These are phyloP conservation scores for Volvox carteri DNA, from an alignment of 163 green algal genomes.

Conservation along the genomic window DNA sequence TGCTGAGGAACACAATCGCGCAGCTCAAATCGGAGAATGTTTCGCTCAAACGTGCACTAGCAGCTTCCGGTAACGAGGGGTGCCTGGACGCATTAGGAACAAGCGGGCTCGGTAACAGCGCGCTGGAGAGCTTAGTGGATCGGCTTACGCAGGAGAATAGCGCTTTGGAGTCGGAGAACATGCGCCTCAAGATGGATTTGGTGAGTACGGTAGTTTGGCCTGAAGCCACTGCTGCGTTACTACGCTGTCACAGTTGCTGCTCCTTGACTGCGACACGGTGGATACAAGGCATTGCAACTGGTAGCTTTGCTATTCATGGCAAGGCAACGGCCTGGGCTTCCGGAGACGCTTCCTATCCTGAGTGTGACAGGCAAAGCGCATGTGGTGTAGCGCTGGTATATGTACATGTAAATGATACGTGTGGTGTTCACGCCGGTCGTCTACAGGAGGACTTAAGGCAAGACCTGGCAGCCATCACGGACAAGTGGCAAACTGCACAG, in stretches of 20 bases:
- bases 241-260: too few relatives aligned
- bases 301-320: too few relatives aligned
- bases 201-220: conserved; percentile 67
- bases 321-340: too few relatives aligned
- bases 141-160: conserved; percentile 67
- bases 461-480: conserved; percentile 61
- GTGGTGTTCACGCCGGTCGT: too few relatives aligned
- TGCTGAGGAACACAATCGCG: conserved; percentile 79
- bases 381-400: too few relatives aligned
- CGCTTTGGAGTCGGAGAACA: conserved; percentile 69
- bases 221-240: too few relatives aligned
- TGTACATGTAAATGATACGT: too few relatives aligned
- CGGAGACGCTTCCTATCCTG: too few relatives aligned
- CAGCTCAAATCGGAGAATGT: conserved; percentile 73
- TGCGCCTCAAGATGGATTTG: conserved; percentile 74
- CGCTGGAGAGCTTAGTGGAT: conserved; percentile 57
- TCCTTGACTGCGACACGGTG: too few relatives aligned
- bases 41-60: conserved; percentile 54
- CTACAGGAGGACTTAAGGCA: conserved; percentile 65
- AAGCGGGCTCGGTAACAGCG: not conserved
- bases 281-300: too few relatives aligned
- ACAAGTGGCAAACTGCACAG: conserved; percentile 69
- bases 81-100: not conserved
- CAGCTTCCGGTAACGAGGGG: conserved; percentile 39
- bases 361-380: too few relatives aligned